Percentiles rank a stretch among this genome's conserved stretches.
These are phyloP conservation scores for Fusarium compactum DNA, from an alignment of 2,329 filamentous ascomycete genomes.

Conservation along the genomic window DNA sequence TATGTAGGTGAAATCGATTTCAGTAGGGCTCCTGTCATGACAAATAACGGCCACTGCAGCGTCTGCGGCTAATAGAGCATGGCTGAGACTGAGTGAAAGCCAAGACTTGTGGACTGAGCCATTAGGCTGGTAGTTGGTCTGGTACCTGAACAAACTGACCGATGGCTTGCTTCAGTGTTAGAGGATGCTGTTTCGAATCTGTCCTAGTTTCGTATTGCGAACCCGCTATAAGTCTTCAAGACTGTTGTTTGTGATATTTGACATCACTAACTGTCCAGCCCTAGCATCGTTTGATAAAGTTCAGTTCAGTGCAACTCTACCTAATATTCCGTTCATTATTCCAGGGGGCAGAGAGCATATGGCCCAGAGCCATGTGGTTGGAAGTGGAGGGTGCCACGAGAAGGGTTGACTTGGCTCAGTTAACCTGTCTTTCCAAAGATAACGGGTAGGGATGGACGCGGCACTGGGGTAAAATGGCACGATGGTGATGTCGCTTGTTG, in stretches of 20 bases:
- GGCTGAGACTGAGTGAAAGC: slow-evolving; percentile 9
- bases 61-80: slow-evolving; percentile 14
- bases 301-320: slow-evolving; percentile 9
- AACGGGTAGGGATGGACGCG: slow-evolving; percentile 21
- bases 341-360: slow-evolving; percentile 5
- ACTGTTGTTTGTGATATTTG: not conserved
- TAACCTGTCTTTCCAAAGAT: not conserved
- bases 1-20: not conserved
- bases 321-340: slow-evolving; percentile 24
- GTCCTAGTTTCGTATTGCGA: not conserved
- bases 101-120: not conserved
- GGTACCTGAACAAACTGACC: not conserved
- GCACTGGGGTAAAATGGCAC: slow-evolving; percentile 28
- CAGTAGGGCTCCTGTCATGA: slow-evolving; percentile 15
- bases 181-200: not conserved
- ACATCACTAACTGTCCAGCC: not conserved
- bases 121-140: not conserved
- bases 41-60: slow-evolving; percentile 10
- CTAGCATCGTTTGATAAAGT: not conserved
- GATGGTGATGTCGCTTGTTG: slow-evolving; percentile 30
- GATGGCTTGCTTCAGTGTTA: not conserved
- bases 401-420: slow-evolving; percentile 2
- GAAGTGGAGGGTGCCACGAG: slow-evolving; percentile 26
- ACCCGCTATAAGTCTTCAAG: not conserved
- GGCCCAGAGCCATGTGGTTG: slow-evolving; percentile 27